Base-by-base conservation (phyloP, 1,284 basidiomycete genomes). In the Microbotryomycetes sp. region DNA sequence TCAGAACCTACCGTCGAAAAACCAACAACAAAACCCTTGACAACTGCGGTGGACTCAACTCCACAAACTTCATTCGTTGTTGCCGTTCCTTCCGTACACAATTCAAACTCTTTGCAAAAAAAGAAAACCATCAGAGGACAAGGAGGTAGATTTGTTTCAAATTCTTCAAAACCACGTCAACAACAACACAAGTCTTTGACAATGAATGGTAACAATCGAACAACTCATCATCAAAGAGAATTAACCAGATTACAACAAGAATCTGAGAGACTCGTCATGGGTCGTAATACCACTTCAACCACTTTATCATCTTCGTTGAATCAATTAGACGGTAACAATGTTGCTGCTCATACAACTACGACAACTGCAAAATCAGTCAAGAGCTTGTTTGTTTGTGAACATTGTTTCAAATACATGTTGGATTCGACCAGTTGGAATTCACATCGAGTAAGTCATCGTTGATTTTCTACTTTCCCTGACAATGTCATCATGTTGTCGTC, bases 321-420 rank as follows among this genome's bases (percentile, higher is more conserved):
- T n/a, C n/a, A n/a, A n/a, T n/a, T n/a, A n/a, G n/a, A n/a, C n/a
- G n/a, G n/a, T n/a, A n/a, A n/a, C n/a, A n/a, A n/a, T n/a, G n/a
- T n/a, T n/a, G n/a, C n/a, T n/a, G n/a, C 30, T 16, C 47, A 56
- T 22, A 56, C 22, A 28, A 29, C 32, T 19, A n/a, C 42, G 23
- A 23, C 25, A 12, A 26, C 42, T 7, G 45, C 46, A 6, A 23
- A 48, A 25, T 58, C 54, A 22, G 59, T 58, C 45, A 59, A 64
- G 48, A 59, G 60, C 28, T 74, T 92, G 26, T 91, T 85, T 83
- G 88, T 94, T 22, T 94, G 92, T 74, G 87, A 92, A 64, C 83
- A 86, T 60, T 98, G 94, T 78, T 96, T 97, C 84, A 97, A 96
- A 77, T 98, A 97, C 76, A 91, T 93, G 86, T 79, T 83, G 2